These are phyloP conservation scores for Boletus vinaceobasis DNA, from an alignment of 768 basidiomycete species.

Conservation along the genomic window DNA sequence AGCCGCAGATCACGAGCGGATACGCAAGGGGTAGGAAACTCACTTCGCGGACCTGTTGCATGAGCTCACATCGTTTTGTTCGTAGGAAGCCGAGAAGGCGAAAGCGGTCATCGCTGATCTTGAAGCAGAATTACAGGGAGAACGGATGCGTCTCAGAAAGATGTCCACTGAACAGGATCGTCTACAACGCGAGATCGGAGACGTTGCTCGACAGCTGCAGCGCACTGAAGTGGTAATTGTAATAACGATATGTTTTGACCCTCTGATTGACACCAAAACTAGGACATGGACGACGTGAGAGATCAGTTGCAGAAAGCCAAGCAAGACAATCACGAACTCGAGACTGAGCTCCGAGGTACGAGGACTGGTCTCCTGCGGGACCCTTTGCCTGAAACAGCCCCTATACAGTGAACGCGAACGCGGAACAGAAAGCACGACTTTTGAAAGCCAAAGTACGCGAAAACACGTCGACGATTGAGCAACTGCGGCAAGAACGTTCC, in stretches of 20 bases:
- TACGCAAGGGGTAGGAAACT: conserved; percentile 49
- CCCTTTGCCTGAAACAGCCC: background rate
- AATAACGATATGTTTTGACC: background rate
- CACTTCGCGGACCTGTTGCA: background rate
- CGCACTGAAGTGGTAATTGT: conserved; percentile 64
- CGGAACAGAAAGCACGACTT: conserved; percentile 69
- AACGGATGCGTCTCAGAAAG: conserved; percentile 61
- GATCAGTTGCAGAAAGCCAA: conserved; percentile 65
- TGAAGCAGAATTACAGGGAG: conserved; percentile 66
- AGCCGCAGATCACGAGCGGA: conserved; percentile 47
- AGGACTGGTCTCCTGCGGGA: background rate
- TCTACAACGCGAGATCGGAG: conserved; percentile 62
- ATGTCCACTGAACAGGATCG: conserved; percentile 62
- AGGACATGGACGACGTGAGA: conserved; percentile 82
- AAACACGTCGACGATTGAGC: conserved; percentile 67
- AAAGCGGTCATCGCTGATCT: conserved; percentile 63
- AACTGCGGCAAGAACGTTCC: conserved; percentile 74
- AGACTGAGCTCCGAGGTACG: conserved; percentile 70
- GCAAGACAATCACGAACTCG: conserved; percentile 69
- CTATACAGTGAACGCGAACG: conserved; percentile 53
- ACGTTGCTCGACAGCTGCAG: conserved; percentile 59
- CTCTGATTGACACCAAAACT: conserved; percentile 2
- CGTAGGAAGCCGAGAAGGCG: conserved; percentile 69
- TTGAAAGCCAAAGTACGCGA: conserved; percentile 66
- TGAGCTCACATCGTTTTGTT: background rate